Conservation (phyloP, 257 asterid genomes). For the Asclepias syriaca region DNA sequence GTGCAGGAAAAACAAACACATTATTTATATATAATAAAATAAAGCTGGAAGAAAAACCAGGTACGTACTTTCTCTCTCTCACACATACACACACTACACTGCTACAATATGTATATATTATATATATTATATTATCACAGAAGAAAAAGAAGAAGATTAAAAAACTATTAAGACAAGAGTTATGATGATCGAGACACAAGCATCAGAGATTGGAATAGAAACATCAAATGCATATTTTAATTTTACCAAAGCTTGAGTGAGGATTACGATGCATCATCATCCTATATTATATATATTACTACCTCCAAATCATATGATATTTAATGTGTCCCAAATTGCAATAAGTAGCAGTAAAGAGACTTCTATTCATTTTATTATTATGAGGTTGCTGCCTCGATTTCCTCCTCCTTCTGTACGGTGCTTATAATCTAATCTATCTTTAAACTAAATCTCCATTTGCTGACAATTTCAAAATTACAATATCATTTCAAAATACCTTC, state of each 20-base stretch:
- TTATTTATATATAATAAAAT: slow-evolving; percentile 11
- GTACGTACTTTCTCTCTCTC: background rate
- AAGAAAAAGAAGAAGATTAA: background rate
- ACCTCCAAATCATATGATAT: slow-evolving; percentile 47
- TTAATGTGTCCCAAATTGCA: slow-evolving; percentile 73
- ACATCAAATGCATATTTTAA: slow-evolving; percentile 52
- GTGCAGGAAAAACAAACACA: slow-evolving; percentile 37
- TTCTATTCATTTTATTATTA: slow-evolving; percentile 44
- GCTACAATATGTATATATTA: background rate
- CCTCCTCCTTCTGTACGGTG: slow-evolving; percentile 20
- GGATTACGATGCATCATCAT: slow-evolving; percentile 26
- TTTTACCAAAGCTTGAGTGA: slow-evolving; percentile 31
- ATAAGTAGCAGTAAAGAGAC: slow-evolving; percentile 37
- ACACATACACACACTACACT: slow-evolving; percentile 17
- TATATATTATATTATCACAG: too few species aligned
- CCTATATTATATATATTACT: background rate
- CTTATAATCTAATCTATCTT: slow-evolving; percentile 26
- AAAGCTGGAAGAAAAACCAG: slow-evolving; percentile 49
- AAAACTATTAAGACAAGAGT: slow-evolving; percentile 11
- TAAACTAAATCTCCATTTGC: slow-evolving; percentile 20
- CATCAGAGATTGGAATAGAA: slow-evolving; percentile 74
- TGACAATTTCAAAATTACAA: slow-evolving; percentile 18
- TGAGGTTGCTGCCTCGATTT: slow-evolving; percentile 37
- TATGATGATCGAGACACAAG: slow-evolving; percentile 41
- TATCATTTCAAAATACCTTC: slow-evolving; percentile 15